Evolutionary conservation across 192 early-diverging fungal genomes (phyloP), one percentile per base, ranked within the genome.

Genomic region (Allomyces macrogynus): DNA sequence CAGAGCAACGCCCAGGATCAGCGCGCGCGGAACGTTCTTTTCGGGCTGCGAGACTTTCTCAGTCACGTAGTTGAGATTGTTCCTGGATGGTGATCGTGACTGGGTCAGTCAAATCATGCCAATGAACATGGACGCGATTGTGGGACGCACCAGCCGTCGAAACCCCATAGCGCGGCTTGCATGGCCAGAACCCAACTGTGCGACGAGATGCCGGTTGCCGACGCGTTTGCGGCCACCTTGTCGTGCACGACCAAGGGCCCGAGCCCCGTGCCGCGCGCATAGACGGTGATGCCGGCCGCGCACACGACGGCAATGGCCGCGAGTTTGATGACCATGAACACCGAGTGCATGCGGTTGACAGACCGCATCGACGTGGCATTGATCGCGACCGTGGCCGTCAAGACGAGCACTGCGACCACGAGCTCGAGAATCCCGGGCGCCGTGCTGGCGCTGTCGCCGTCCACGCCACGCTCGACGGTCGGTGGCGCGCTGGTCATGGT

Each of bases 31-130:
- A 40, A 81, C 67, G 64, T 75, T 74, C 49, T 57, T 63, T 5
- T 67, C 61, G 20, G 77, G 75, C 44, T 81, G 67, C 61, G 69
- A 64, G 16, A 81, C 68, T 64, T 81, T 77, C 1, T 74, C 80
- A 0, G 80, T 72, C 16, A 81, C 80, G 11, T 75, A 54, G 64
- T 81, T 81, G 24, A 81, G 69, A 64, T 70, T 76, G 65, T 75
- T 80, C 78, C 77, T 75, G 63, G 10, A 8, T 27, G 24, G 32
- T 57, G 32, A 7, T 8, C 3, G 32, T 7, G 7, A 40, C 7
- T 7, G 8, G 5, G 3, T 40, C 32, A 40, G 32, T 40, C 32
- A 40, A 40, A 57, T 57, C 49, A 10, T 0, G 12, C 5, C 4
- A 57, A 20, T 4, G 9, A 3, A 57, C 12, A 10, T 5, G 4